phyloP scores from a whole-genome alignment of 2,329 filamentous ascomycete species.

The Albifimbria verrucaria region DNA sequence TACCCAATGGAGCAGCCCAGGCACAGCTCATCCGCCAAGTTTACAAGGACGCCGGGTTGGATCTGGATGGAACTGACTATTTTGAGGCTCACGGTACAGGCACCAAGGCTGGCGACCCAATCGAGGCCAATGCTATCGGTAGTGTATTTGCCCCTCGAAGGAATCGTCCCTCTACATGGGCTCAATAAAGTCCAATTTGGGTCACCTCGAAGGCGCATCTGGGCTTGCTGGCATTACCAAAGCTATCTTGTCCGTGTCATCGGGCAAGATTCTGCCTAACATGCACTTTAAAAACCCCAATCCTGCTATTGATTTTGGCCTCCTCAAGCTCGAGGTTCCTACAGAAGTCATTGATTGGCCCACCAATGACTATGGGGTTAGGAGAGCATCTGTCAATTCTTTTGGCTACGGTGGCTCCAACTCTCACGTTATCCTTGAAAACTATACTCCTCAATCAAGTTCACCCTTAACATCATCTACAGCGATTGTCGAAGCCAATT shows the following conservation, averaged over 20 bases:
- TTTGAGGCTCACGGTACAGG: slow-evolving; percentile 39
- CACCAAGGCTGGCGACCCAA: slow-evolving; percentile 33
- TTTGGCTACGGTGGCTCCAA: slow-evolving; percentile 43
- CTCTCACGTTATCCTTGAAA: slow-evolving; percentile 32
- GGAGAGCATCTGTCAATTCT: slow-evolving; percentile 35
- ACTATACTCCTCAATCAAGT: no score
- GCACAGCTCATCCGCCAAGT: slow-evolving; percentile 23
- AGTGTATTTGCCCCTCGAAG: slow-evolving; percentile 17
- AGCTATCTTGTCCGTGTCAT: slow-evolving; percentile 21
- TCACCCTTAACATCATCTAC: no score
- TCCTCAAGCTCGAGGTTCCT: slow-evolving; percentile 3
- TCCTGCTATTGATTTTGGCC: slow-evolving; percentile 27
- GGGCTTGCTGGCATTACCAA: slow-evolving; percentile 27
- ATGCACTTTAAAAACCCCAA: slow-evolving; percentile 35
- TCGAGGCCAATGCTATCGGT: slow-evolving; percentile 27
- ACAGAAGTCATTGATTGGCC: slow-evolving; percentile 29
- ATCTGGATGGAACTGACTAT: slow-evolving; percentile 20
- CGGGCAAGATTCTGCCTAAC: slow-evolving; percentile 20
- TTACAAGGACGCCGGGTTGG: slow-evolving; percentile 23
- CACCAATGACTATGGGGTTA: slow-evolving; percentile 4
- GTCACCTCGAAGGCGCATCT: slow-evolving; percentile 25
- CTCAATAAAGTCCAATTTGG: slow-evolving; percentile 29
- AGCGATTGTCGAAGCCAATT: not conserved
- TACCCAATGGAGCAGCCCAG: slow-evolving; percentile 26
- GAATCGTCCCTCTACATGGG: slow-evolving; percentile 23